Percentiles rank a stretch among this genome's conserved stretches.
These are phyloP conservation scores for Magnaporthales sp. DNA, from an alignment of 2,329 filamentous ascomycete species.

Conservation along the genomic window DNA sequence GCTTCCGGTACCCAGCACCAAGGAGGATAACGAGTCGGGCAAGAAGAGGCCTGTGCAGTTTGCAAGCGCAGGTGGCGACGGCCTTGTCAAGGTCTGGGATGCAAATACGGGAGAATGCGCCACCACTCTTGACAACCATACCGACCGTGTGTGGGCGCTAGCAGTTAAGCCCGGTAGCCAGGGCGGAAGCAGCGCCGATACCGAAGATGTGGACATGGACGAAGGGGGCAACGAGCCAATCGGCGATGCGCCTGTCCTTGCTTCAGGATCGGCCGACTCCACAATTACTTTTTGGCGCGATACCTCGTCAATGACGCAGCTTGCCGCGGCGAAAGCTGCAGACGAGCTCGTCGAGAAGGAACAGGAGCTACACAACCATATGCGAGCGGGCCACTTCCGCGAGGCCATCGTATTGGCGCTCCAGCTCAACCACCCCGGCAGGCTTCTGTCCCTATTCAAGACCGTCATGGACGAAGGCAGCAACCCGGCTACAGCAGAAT, in stretches of 20 bases:
- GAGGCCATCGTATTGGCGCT: slow-evolving; percentile 88
- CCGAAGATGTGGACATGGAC: background rate
- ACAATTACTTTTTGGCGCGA: slow-evolving; percentile 95
- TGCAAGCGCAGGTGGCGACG: slow-evolving; percentile 85
- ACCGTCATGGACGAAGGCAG: slow-evolving; percentile 60
- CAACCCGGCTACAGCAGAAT: background rate
- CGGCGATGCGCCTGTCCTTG: slow-evolving; percentile 33
- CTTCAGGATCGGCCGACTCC: slow-evolving; percentile 87
- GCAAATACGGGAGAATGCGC: slow-evolving; percentile 75
- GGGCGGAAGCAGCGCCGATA: background rate
- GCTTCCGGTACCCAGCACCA: slow-evolving; percentile 50
- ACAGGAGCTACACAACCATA: slow-evolving; percentile 88
- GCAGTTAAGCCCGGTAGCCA: slow-evolving; percentile 53
- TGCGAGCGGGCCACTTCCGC: slow-evolving; percentile 78
- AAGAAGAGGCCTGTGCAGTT: slow-evolving; percentile 57
- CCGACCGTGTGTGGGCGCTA: slow-evolving; percentile 89
- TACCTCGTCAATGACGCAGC: slow-evolving; percentile 73
- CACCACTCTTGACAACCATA: slow-evolving; percentile 91
- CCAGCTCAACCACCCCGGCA: slow-evolving; percentile 87
- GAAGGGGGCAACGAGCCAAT: background rate
- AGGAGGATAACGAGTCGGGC: slow-evolving; percentile 37
- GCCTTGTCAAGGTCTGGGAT: slow-evolving; percentile 95
- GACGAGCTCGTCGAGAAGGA: slow-evolving; percentile 80
- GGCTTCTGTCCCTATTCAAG: slow-evolving; percentile 77
- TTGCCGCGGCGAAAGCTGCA: slow-evolving; percentile 63